Conservation (phyloP, 306 rosid genomes). For the Lathyrus tuberosus region DNA sequence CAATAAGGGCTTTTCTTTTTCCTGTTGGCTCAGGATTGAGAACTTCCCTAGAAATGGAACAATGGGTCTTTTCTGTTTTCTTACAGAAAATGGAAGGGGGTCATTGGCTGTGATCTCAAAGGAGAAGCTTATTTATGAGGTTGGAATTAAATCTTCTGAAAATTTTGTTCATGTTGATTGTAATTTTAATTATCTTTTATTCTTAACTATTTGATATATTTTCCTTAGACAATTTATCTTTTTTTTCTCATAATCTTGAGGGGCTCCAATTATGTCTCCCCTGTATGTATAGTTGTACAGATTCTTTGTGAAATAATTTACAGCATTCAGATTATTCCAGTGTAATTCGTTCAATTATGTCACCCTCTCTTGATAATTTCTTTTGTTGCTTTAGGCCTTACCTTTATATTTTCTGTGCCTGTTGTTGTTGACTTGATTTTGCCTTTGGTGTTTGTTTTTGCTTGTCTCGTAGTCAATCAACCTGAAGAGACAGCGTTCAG, state of each 20-base stretch:
- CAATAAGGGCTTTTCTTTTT: slow-evolving; percentile 86
- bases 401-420: slow-evolving; percentile 7
- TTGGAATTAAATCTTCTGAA: slow-evolving; percentile 40
- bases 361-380: slow-evolving; percentile 18
- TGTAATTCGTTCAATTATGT: slow-evolving; percentile 13
- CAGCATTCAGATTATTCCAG: slow-evolving; percentile 13
- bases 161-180: slow-evolving; percentile 16
- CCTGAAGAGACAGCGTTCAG: slow-evolving; percentile 82
- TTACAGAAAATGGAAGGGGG: slow-evolving; percentile 90
- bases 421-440: slow-evolving; percentile 34
- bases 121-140: slow-evolving; percentile 88
- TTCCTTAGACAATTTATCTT: neutral
- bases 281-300: neutral
- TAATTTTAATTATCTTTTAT: neutral
- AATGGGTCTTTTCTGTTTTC: slow-evolving; percentile 95
- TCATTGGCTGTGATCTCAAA: slow-evolving; percentile 77
- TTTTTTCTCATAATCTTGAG: slow-evolving; percentile 7
- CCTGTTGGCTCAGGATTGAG: slow-evolving; percentile 97
- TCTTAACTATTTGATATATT: slow-evolving; percentile 8
- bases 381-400: slow-evolving; percentile 32
- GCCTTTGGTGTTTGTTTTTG: slow-evolving; percentile 35
- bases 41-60: slow-evolving; percentile 83
- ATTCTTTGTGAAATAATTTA: slow-evolving; percentile 6
- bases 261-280: slow-evolving; percentile 19
- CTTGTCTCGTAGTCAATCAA: slow-evolving; percentile 64